Conservation (phyloP, 225 moss, liverwort and hornwort genomes). For the Asterella californica region DNA sequence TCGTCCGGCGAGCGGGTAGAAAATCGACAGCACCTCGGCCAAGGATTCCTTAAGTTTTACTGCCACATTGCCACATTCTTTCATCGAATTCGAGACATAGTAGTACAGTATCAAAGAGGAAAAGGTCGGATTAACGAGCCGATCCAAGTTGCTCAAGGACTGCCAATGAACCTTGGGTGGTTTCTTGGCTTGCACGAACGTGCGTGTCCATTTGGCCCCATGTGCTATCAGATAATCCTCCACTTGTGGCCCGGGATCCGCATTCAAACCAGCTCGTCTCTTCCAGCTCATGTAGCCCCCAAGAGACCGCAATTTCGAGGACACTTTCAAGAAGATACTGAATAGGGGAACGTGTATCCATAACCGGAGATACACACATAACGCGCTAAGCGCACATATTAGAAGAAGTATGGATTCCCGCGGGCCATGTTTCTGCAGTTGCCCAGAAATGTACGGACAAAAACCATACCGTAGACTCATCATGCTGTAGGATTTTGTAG, state of each 20-base stretch:
- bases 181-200: not conserved
- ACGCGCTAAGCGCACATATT: not conserved
- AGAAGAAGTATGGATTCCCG: not conserved
- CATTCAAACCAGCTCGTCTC: not conserved
- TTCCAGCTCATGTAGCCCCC: not conserved
- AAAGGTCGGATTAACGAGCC: slow-evolving; percentile 18
- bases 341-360: not conserved
- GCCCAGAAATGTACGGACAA: not conserved
- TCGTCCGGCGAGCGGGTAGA: slow-evolving; percentile 30
- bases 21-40: slow-evolving; percentile 11
- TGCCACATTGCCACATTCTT: not conserved
- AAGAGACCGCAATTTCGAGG: not conserved
- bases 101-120: slow-evolving; percentile 9
- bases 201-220: not conserved
- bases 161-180: not conserved
- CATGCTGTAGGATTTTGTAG: not conserved
- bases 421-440: not conserved
- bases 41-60: slow-evolving; percentile 8
- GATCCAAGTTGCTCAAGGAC: slow-evolving; percentile 18
- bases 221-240: not conserved
- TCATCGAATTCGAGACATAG: not conserved
- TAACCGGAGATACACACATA: not conserved
- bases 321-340: not conserved
- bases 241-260: not conserved
- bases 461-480: not conserved